These are phyloP conservation scores for Myriangium duriaei DNA, from an alignment of 2,329 filamentous ascomycete species.

Conservation along the genomic window DNA sequence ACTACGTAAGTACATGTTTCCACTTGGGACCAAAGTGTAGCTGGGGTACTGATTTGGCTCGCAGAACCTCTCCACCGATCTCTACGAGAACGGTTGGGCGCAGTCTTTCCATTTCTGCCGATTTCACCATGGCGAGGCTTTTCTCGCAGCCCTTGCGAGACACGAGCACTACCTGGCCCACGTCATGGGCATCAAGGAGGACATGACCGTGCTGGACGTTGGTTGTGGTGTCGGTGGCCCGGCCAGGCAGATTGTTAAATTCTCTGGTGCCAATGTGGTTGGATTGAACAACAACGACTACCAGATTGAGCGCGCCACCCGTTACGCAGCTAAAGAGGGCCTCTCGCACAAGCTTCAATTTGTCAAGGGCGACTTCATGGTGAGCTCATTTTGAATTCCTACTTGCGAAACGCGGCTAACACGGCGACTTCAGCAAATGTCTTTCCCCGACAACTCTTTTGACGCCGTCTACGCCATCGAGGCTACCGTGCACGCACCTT, in stretches of 20 bases:
- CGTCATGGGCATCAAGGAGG: conserved; percentile 71
- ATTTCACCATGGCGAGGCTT: conserved; percentile 74
- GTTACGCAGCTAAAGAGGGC: conserved; percentile 71
- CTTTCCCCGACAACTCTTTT: conserved; percentile 81
- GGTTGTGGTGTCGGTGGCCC: conserved; percentile 95
- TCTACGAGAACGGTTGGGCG: conserved; percentile 96
- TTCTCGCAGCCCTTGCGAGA: conserved; percentile 82
- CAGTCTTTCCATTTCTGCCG: conserved; percentile 97
- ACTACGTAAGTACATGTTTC: conserved; percentile 21
- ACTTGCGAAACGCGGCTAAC: not conserved
- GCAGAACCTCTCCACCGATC: conserved; percentile 87
- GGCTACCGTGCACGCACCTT: conserved; percentile 88
- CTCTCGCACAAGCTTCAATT: conserved; percentile 69
- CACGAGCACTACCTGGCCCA: conserved; percentile 97
- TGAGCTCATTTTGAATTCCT: conserved; percentile 20
- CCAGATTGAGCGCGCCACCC: conserved; percentile 87
- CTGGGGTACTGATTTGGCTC: conserved; percentile 46
- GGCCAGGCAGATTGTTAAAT: conserved; percentile 90
- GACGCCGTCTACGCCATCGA: conserved; percentile 96
- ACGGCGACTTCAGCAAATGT: conserved; percentile 69
- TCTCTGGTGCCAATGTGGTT: conserved; percentile 76
- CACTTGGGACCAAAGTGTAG: not conserved
- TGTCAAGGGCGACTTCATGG: conserved; percentile 96
- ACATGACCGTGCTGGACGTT: conserved; percentile 86
- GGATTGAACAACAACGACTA: conserved; percentile 99